Evolutionary conservation across 1,139 yeast species (phyloP), one percentile per base, ranked within the genome.

Genomic region (Pichia terricola): DNA sequence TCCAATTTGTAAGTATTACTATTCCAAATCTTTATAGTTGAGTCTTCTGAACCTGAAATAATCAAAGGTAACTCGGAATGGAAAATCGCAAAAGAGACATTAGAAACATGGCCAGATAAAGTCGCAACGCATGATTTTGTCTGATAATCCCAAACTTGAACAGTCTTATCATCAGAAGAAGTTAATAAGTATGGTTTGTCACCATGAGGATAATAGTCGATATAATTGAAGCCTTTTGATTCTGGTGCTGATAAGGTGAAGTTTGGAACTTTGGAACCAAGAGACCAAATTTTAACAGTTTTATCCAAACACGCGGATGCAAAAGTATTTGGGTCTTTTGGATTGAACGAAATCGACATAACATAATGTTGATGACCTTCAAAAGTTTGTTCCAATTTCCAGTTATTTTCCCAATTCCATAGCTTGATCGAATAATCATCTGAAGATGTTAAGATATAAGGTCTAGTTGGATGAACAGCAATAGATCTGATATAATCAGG

Each of bases 341-440:
- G 97, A 66, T 91, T 94, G 70, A 91, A 87, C 43, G 91, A 88
- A 44, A 91, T 79, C 49, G 88, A 78, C 96, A 91, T 89, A 46
- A 91, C 91, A 65, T 84, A 91, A 66, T 91, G 96, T 62, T 81
- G 87, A 64, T 91, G 99, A 47, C 98, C 97, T 65, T 87, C 95
- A 62, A 85, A 94, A 35, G 82, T 78, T 64, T 86, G 96, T 62
- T 87, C 91, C 57, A 83, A 68, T 56, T 77, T 78, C 98, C 98
- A 94, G 60, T 76, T 77, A 61, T 79, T 77, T 44, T 91, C 97
- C 97, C 97, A 91, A 66, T 94, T 88, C 97, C 98, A 91, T 62
- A 89, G 73, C 66, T 82, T 88, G 61, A 94, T 77, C 37, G 94
- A 77, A 69, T 85, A 78, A 64, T 91, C 98, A 66, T 91, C 98